Evolutionary conservation across 768 basidiomycete species (phyloP).

Genomic region (Porphyrellus cyaneotinctus): DNA sequence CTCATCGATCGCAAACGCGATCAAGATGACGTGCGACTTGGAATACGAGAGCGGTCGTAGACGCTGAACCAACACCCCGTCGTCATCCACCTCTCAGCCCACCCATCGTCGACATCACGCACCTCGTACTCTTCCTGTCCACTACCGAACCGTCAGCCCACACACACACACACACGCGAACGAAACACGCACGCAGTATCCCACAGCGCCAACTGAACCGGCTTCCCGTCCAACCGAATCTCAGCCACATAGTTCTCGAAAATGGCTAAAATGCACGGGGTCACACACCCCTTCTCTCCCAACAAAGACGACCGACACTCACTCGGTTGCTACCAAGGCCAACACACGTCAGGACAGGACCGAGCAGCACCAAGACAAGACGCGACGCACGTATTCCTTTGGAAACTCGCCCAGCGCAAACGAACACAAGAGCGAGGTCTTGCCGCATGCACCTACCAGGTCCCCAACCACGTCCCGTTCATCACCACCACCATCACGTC

Average conservation of each 20-base stretch:
- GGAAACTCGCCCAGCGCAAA: slow-evolving; percentile 95
- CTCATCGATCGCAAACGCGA: slow-evolving; percentile 94
- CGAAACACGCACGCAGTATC: slow-evolving; percentile 86
- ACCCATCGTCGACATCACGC: background rate
- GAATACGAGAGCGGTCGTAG: slow-evolving; percentile 96
- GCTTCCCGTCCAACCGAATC: slow-evolving; percentile 95
- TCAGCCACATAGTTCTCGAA: slow-evolving; percentile 99
- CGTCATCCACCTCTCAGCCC: too few relatives aligned
- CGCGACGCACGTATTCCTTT: slow-evolving; percentile 80
- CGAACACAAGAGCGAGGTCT: slow-evolving; percentile 86
- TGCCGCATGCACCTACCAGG: slow-evolving; percentile 82
- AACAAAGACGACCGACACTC: background rate
- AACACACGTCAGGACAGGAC: background rate
- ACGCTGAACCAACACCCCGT: too few relatives aligned
- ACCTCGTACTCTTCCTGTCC: slow-evolving; percentile 99
- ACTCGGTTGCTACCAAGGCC: slow-evolving; percentile 50
- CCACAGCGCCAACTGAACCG: slow-evolving; percentile 95
- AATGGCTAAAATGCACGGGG: slow-evolving; percentile 47
- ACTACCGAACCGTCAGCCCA: slow-evolving; percentile 37
- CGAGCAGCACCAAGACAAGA: too few relatives aligned
- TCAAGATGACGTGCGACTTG: slow-evolving; percentile 97
- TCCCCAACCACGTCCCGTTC: background rate
- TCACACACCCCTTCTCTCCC: background rate
- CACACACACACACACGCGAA: background rate
- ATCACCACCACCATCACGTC: background rate